These are phyloP conservation scores for Musa itinerans DNA, from an alignment of 176 grass and related monocot genomes.

Conservation along the genomic window DNA sequence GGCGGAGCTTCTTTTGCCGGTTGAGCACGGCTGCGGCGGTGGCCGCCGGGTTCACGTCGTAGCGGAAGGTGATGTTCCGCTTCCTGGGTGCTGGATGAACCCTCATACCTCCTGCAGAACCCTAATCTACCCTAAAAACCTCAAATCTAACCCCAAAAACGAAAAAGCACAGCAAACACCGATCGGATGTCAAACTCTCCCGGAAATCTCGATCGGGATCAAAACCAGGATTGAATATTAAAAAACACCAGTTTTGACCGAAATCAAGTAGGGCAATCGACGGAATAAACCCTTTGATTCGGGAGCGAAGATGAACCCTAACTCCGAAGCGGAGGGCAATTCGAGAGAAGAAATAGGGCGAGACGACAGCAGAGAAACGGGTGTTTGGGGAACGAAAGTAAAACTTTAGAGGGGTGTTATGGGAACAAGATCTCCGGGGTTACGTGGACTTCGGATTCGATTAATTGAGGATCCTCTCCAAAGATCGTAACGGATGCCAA, in stretches of 20 bases:
- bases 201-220: background rate
- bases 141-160: background rate
- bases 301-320: background rate
- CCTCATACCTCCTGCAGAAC: slow-evolving; percentile 27
- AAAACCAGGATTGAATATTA: background rate
- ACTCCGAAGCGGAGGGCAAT: background rate
- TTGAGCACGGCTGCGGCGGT: background rate
- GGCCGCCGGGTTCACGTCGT: slow-evolving; percentile 1
- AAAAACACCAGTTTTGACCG: background rate
- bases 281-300: background rate
- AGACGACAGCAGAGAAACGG: background rate
- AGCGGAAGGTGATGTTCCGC: slow-evolving; percentile 34
- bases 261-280: background rate
- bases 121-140: background rate
- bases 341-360: background rate
- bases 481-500: too few relatives aligned
- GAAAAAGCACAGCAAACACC: too few relatives aligned
- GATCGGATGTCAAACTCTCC: background rate
- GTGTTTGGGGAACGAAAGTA: background rate
- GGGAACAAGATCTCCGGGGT: too few relatives aligned
- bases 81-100: slow-evolving; percentile 35
- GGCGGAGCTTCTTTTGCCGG: slow-evolving; percentile 79
- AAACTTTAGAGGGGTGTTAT: too few relatives aligned
- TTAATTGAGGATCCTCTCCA: too few relatives aligned
- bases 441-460: too few relatives aligned